Base-by-base conservation (phyloP, 140 eudicot species). In the Eryngium alpinum region DNA sequence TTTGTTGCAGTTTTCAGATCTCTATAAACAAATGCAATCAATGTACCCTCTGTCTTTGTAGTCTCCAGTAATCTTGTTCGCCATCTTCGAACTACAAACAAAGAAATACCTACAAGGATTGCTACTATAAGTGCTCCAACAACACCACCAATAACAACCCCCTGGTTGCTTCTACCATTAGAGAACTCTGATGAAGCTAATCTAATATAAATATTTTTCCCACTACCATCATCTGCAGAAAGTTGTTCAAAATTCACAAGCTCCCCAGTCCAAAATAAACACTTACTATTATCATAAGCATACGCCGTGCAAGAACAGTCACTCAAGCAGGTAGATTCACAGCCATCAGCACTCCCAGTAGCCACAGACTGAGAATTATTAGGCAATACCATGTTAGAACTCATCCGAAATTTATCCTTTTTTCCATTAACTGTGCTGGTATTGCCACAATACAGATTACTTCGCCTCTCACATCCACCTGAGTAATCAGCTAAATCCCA, bases 1-100 rank as follows among this genome's bases (percentile, higher is more conserved):
- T 72, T 72, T 33, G 77, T 72, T 38, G 77, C 77, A 72, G n/a
- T 72, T 24, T 72, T 53, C 29, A 72, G 38, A 72, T 72, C 77
- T 72, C 53, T 72, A 43, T 72, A 72, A 19, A 21, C 56, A 72
- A 72, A 72, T 33, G 77, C 77, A 10, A 22, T 43, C 16, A 72
- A 29, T 19, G 77, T 21, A 43, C 77, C 77, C 29, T 72, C 77
- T 33, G 77, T 10, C 46, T 72, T 72, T 24, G 77, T 11, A 38
- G 52, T 72, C 56, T 9, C 24, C 10, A 14, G 9, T 53, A 72
- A 72, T 72, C 77, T 38, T 18, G 10, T 53, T 53, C 60, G 60
- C 52, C 77, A 31, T 72, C 53, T 72, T 72, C 4, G 10, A 38
- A 72, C 31, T 7, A 38, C 56, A 6, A 72, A 34, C 56, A 38